Evolutionary conservation across 1,139 yeast species (phyloP).

Genomic region (Kluyveromyces sp.): DNA sequence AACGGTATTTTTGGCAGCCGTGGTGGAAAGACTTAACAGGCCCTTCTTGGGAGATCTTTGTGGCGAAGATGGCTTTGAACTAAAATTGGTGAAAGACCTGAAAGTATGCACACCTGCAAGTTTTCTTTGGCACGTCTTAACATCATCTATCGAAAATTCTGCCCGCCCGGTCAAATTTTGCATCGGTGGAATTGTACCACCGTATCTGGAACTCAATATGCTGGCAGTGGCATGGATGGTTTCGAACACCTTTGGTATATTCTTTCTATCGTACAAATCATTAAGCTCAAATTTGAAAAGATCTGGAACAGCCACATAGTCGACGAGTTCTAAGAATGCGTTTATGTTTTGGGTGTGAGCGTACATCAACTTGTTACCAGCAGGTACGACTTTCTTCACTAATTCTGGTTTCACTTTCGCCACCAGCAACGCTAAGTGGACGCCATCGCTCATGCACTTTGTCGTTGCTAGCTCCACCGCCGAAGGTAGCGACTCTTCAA

Average conservation of each 20-base stretch:
- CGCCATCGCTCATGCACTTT: slow-evolving; percentile 74
- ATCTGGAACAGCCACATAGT: slow-evolving; percentile 71
- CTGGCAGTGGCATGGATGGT: slow-evolving; percentile 83
- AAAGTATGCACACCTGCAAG: slow-evolving; percentile 57
- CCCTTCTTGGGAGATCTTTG: slow-evolving; percentile 1
- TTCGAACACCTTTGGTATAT: slow-evolving; percentile 89
- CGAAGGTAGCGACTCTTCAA: slow-evolving; percentile 46
- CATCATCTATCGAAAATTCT: slow-evolving; percentile 59
- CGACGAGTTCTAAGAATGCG: slow-evolving; percentile 67
- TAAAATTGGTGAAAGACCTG: slow-evolving; percentile 30
- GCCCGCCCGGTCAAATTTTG: slow-evolving; percentile 56
- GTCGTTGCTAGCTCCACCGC: slow-evolving; percentile 47
- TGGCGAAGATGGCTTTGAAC: slow-evolving; percentile 5
- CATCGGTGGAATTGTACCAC: slow-evolving; percentile 48
- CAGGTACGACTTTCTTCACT: slow-evolving; percentile 48
- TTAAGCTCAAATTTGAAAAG: slow-evolving; percentile 84
- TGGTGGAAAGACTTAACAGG: background rate
- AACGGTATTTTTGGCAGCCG: background rate
- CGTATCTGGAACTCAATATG: slow-evolving; percentile 46
- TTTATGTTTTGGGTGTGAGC: slow-evolving; percentile 92
- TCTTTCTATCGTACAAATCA: slow-evolving; percentile 86
- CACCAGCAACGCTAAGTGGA: slow-evolving; percentile 73
- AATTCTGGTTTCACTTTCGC: slow-evolving; percentile 62
- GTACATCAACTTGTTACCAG: slow-evolving; percentile 61
- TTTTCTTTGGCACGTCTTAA: slow-evolving; percentile 54